Evolutionary conservation across 2,329 filamentous ascomycete genomes (phyloP).

Genomic region (Corniculantispora saksenae): DNA sequence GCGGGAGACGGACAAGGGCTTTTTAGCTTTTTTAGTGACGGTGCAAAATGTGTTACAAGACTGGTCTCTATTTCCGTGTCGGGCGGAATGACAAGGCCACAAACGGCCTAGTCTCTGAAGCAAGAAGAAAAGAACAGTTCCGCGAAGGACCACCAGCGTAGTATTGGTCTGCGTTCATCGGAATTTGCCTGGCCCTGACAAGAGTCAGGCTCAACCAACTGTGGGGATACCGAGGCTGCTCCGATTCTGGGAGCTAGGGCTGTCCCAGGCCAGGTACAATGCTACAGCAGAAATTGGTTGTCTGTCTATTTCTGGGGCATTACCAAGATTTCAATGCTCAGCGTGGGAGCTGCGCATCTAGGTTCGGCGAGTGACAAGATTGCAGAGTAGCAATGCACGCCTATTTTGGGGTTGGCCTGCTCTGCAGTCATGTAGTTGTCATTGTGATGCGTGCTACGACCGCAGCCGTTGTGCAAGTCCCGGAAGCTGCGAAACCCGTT

Average conservation of each 20-base stretch:
- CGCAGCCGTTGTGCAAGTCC: no score
- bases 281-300: background rate
- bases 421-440: no score
- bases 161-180: no score
- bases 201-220: background rate
- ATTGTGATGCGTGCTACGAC: no score
- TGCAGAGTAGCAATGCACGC: no score
- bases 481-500: background rate
- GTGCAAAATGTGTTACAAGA: background rate
- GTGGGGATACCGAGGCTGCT: background rate
- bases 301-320: background rate
- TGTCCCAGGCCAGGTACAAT: no score
- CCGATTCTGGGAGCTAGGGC: background rate
- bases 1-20: background rate
- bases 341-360: no score
- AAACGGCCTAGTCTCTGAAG: background rate
- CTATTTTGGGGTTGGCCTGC: no score
- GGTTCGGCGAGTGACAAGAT: no score
- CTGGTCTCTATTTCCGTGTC: background rate
- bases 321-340: no score
- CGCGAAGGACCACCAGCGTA: background rate
- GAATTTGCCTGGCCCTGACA: no score
- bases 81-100: background rate
- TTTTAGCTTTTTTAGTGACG: background rate
- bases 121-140: background rate